A percentile compares a stretch with the other conserved stretches of the same genome.
Conservation (phyloP, 345 rosid species). For the Jatropha curcas region DNA sequence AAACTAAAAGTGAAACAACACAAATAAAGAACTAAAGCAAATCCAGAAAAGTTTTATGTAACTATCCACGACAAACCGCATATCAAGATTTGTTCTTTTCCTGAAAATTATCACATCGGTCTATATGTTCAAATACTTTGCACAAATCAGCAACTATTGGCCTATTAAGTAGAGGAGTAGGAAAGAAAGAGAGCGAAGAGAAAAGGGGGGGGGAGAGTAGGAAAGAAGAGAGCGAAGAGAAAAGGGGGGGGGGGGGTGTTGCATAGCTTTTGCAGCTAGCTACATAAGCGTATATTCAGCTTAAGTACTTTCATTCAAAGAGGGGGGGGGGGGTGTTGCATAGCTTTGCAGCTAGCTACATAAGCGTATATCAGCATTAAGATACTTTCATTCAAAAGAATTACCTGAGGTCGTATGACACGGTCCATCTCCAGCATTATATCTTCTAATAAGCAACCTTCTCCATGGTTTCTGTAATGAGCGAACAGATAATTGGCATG, state of each 20-base stretch:
- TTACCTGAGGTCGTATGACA: slow-evolving; percentile 78
- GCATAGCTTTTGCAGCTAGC: no score
- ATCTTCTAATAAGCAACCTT: slow-evolving; percentile 77
- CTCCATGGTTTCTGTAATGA: slow-evolving; percentile 48
- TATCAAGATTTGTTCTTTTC: background rate
- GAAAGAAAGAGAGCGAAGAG: no score
- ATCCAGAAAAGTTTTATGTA: background rate
- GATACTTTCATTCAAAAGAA: background rate
- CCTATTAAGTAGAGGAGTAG: no score
- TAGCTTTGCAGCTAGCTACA: slow-evolving; percentile 8
- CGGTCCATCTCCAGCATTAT: slow-evolving; percentile 94
- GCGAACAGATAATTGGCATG: slow-evolving; percentile 71
- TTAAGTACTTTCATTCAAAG: no score
- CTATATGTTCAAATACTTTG: background rate
- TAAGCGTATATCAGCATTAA: background rate
- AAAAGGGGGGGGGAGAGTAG: no score
- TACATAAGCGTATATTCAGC: no score
- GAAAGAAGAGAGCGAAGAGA: no score
- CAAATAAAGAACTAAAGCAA: background rate
- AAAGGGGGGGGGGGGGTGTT: no score
- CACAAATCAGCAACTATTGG: no score
- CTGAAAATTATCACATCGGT: background rate
- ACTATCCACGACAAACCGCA: background rate
- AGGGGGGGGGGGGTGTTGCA: background rate
- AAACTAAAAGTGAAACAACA: background rate